Conservation (phyloP, 495 filamentous ascomycete species). For the Hypoxylon intermedium region DNA sequence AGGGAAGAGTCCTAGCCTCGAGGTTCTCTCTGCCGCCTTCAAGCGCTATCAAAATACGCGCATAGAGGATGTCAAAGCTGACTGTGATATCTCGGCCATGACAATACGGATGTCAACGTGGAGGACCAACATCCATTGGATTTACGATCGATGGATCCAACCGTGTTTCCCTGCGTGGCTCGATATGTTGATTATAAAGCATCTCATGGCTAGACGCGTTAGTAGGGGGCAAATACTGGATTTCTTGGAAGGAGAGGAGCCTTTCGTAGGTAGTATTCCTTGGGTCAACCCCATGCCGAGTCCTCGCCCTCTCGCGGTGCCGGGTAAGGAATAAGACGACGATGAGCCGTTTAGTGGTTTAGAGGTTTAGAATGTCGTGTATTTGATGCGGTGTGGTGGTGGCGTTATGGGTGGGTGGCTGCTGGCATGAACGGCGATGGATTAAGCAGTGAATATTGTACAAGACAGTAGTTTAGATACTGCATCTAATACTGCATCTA, state of each 20-base stretch:
- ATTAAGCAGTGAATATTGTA: no score
- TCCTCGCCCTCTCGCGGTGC: no score
- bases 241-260: slow-evolving; percentile 24
- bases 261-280: slow-evolving; percentile 5
- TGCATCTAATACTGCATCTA: no score
- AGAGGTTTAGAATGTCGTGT: no score
- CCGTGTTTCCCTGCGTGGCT: slow-evolving; percentile 10
- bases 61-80: background rate
- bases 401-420: no score
- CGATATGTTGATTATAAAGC: background rate
- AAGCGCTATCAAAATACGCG: slow-evolving; percentile 21
- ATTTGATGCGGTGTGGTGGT: no score
- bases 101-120: slow-evolving; percentile 1
- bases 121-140: slow-evolving; percentile 9
- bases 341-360: no score
- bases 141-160: slow-evolving; percentile 10
- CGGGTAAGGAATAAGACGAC: no score
- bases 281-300: slow-evolving; percentile 15
- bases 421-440: no score
- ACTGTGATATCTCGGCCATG: background rate
- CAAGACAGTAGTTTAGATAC: no score
- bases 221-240: slow-evolving; percentile 16
- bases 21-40: slow-evolving; percentile 12
- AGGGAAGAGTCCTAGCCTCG: background rate
- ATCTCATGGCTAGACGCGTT: background rate